Evolutionary conservation across 225 moss, liverwort and hornwort species (phyloP).

Genomic region (Bryum argenteum): DNA sequence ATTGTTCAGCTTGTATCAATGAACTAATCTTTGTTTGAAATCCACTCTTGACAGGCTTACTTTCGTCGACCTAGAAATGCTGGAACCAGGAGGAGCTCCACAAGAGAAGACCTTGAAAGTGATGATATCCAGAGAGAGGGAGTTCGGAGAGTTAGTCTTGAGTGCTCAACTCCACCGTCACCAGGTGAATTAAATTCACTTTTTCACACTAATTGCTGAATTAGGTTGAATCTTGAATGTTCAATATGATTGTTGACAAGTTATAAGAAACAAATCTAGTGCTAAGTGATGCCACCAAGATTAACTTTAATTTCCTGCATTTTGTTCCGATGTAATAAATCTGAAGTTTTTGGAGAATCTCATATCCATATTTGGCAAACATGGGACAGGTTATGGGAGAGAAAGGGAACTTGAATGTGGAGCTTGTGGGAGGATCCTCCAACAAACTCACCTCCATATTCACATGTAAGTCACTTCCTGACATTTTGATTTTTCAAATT

Average conservation of each 20-base stretch:
- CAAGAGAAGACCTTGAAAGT: slow-evolving; percentile 27
- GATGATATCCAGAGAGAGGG: neutral
- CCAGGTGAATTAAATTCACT: slow-evolving; percentile 24
- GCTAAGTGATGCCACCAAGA: too few species aligned
- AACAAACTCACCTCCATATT: neutral
- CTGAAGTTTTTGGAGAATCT: neutral
- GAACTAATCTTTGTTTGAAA: neutral
- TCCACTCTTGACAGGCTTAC: slow-evolving; percentile 17
- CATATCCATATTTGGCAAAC: neutral
- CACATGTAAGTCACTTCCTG: neutral
- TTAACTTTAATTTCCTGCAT: too few species aligned
- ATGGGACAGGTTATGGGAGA: slow-evolving; percentile 23
- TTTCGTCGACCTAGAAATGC: slow-evolving; percentile 3
- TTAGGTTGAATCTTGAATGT: too few species aligned
- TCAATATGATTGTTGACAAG: too few species aligned
- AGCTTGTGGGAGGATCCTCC: slow-evolving; percentile 18
- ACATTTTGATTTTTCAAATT: too few species aligned
- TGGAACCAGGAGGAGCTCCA: neutral
- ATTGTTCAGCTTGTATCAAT: neutral
- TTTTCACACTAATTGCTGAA: too few species aligned
- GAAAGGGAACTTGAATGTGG: slow-evolving; percentile 13
- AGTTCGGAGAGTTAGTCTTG: slow-evolving; percentile 18
- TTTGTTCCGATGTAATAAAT: too few species aligned
- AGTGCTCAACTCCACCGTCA: slow-evolving; percentile 15
- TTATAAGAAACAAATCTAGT: too few species aligned